Base-by-base conservation (phyloP, 1,139 yeast species). In the Zygoascus sp. region DNA sequence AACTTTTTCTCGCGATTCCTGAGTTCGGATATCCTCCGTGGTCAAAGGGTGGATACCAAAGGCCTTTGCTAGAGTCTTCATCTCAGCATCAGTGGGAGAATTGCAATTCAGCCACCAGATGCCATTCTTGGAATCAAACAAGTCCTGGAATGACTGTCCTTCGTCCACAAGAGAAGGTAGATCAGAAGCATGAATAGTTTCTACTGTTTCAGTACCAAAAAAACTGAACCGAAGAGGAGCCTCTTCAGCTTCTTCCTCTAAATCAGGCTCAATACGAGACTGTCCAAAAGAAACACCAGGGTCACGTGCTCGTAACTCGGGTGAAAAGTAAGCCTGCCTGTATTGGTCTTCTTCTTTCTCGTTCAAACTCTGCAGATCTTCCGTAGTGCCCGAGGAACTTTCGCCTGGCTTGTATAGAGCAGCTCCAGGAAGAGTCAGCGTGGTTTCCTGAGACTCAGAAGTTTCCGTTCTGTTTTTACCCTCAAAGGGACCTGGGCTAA, bases 31-130 rank as follows among this genome's bases (percentile, higher is more conserved):
- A 70, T 92, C 98, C 63, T 92, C 98, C 0, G 96, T 85, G 0
- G 98, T 92, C 61, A 90, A 76, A 0, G 97, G 97, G 65, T 90
- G 97, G 53, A 90, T 87, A 0, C 95, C 95, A 67, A 90, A 90
- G 0, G 97, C 83, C 59, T 88, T 88, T 19, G 95, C 80, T 10
- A 92, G 59, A 0, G 86, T 90, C 61, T 87, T 88, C 95, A 92
- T 89, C 64, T 92, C 98, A 53, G 84, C 94, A 58, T 90, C 97
- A 0, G 96, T 85, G 2, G 98, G 98, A 58, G 89, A 84, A 49
- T 86, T 71, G 25, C 94, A 87, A 64, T 92, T 97, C 8, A 92
- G 73, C 97, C 97, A 92, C 76, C 76, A 72, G 22, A 74, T 68
- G 1, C 83, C 80, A 45, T 79, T 79, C n/a, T 76, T 74, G 36